A percentile compares a stretch with the other conserved stretches of the same genome.
Conservation (phyloP, 164 flowering plant species). For the Paratinospora sagittata region DNA sequence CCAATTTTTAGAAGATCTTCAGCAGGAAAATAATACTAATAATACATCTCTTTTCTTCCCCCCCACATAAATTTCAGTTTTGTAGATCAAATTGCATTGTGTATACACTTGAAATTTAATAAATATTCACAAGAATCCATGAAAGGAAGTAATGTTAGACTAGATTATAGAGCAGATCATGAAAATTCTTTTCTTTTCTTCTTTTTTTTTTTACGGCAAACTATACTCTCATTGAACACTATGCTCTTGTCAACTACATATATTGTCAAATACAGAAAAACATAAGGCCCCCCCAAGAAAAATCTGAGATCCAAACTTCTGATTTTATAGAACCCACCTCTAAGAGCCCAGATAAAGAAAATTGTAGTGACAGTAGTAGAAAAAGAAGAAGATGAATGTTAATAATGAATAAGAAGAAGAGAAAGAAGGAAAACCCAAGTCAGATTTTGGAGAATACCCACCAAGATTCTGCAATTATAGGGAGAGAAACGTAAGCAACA, state of each 20-base stretch:
- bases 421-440: background rate
- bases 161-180: no score
- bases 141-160: no score
- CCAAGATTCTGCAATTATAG: background rate
- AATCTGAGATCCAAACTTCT: slow-evolving; percentile 22
- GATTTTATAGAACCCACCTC: no score
- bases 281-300: background rate
- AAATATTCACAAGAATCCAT: no score
- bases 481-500: background rate
- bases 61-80: background rate
- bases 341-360: background rate
- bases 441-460: background rate
- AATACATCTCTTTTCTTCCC: no score
- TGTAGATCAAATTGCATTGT: background rate
- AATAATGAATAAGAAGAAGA: no score
- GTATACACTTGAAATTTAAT: background rate
- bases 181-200: no score
- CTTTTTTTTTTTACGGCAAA: no score
- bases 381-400: no score
- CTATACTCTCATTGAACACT: background rate
- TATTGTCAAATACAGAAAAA: background rate
- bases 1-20: background rate
- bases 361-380: background rate
- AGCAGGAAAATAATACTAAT: background rate
- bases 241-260: no score